These are phyloP conservation scores for Rhododendron ferrugineum DNA, from an alignment of 148 eudicot species.

Conservation along the genomic window DNA sequence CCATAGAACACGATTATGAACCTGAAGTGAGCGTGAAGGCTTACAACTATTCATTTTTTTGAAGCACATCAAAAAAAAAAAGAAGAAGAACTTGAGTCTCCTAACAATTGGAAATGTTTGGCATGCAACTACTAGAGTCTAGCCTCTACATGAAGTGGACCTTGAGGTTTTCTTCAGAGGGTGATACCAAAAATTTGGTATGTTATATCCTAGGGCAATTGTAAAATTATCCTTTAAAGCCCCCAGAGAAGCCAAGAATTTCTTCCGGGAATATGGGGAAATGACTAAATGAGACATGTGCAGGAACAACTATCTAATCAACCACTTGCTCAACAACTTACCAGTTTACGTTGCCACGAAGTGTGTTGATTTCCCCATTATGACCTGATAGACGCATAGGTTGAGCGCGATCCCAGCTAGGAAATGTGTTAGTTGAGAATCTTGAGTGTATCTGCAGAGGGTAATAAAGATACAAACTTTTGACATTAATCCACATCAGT, in stretches of 20 bases:
- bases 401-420: constrained; percentile 99
- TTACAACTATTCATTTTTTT: neutral
- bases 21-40: neutral
- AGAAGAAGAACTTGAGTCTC: neutral
- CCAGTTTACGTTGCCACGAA: constrained; percentile 96
- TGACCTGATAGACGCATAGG: constrained; percentile 98
- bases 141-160: neutral
- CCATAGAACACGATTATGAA: neutral
- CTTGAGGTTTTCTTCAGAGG: neutral
- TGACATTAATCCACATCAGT: constrained; percentile 1
- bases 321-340: constrained; percentile 21
- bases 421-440: constrained; percentile 97
- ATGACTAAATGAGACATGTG: neutral
- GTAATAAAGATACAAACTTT: constrained; percentile 7
- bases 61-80: no score
- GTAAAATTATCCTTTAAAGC: neutral
- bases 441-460: constrained; percentile 79
- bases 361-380: constrained; percentile 97
- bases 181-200: neutral
- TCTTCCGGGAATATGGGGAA: neutral
- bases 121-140: neutral
- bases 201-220: neutral
- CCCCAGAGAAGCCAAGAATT: neutral
- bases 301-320: neutral
- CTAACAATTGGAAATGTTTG: neutral